Evolutionary conservation across 1,284 basidiomycete genomes (phyloP).

Genomic region (Pascua guehoae): DNA sequence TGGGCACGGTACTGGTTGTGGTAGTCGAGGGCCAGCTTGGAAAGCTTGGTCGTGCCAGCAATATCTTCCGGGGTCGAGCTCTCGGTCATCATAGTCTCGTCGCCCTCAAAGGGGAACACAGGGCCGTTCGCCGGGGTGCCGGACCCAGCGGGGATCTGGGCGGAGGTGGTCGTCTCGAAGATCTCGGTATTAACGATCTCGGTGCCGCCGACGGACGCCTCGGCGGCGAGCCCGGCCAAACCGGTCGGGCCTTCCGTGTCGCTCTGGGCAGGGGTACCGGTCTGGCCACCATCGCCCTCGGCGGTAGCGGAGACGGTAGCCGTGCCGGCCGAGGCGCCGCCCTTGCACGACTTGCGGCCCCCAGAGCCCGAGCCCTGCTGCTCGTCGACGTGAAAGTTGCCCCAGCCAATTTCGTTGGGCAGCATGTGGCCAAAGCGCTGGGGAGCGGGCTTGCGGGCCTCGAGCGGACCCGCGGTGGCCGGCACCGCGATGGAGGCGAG

Average conservation of each 20-base stretch:
- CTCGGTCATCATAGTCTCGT: slow-evolving; percentile 44
- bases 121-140: slow-evolving; percentile 25
- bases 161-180: not conserved
- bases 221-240: not conserved
- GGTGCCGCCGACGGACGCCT: not conserved
- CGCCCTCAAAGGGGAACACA: slow-evolving; percentile 48
- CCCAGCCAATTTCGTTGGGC: not conserved
- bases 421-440: not conserved
- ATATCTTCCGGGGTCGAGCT: slow-evolving; percentile 40
- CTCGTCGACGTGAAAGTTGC: not conserved
- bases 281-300: not conserved
- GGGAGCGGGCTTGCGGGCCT: not conserved
- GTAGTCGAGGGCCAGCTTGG: slow-evolving; percentile 9
- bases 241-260: not conserved
- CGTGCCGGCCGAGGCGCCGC: not conserved
- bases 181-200: not conserved
- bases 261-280: not conserved
- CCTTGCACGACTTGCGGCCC: not conserved
- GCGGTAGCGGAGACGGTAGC: not conserved
- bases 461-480: not conserved
- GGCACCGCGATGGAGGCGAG: slow-evolving; percentile 1
- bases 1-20: slow-evolving; percentile 15
- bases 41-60: slow-evolving; percentile 1
- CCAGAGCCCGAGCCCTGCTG: not conserved
- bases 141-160: not conserved